Conservation (phyloP, 768 basidiomycete species). For the Tylopilus sp. region DNA sequence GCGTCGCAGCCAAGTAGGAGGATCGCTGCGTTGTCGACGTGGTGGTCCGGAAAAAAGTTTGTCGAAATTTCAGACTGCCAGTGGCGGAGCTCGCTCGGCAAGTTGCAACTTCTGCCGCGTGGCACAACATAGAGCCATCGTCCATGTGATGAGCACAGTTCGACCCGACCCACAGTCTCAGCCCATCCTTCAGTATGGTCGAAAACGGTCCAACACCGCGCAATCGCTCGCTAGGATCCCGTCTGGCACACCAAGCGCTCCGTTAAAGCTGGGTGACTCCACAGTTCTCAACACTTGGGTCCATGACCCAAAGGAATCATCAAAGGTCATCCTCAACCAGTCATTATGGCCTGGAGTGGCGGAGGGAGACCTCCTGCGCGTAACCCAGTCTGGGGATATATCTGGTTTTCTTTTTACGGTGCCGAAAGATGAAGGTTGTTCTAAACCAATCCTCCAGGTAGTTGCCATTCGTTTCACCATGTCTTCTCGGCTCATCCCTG, state of each 20-base stretch:
- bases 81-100: not conserved
- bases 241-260: slow-evolving; percentile 27
- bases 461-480: not conserved
- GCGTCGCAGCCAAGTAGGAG: slow-evolving; percentile 7
- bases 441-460: slow-evolving; percentile 67
- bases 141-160: slow-evolving; percentile 48
- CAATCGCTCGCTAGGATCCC: slow-evolving; percentile 59
- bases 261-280: slow-evolving; percentile 59
- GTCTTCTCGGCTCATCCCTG: not conserved
- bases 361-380: slow-evolving; percentile 70
- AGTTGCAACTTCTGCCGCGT: not conserved
- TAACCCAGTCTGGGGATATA: slow-evolving; percentile 42
- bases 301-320: slow-evolving; percentile 61
- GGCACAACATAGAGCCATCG: not conserved
- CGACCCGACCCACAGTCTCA: slow-evolving; percentile 58
- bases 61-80: no score
- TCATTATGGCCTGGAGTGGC: slow-evolving; percentile 74
- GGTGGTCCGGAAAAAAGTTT: not conserved
- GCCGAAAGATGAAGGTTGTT: slow-evolving; percentile 56
- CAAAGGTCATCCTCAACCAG: slow-evolving; percentile 65
- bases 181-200: slow-evolving; percentile 44
- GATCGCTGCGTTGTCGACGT: not conserved
- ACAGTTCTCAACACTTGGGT: slow-evolving; percentile 72
- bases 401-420: slow-evolving; percentile 63
- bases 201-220: slow-evolving; percentile 72